phyloP scores from a whole-genome alignment of 768 basidiomycete genomes.

The Podaxis mareebaensis region DNA sequence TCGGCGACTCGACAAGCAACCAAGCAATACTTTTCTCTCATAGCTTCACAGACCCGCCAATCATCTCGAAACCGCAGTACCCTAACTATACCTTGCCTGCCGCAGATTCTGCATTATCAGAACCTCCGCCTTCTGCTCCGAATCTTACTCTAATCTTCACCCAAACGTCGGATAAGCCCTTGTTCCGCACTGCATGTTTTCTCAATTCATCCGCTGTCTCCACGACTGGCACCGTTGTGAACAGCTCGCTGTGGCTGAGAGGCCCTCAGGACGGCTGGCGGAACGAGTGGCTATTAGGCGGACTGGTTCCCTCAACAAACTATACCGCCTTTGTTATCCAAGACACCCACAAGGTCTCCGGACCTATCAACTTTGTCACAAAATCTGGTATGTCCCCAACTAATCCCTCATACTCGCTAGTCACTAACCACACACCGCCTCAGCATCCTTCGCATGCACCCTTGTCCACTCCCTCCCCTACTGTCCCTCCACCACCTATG shows the following conservation, averaged over 20 bases:
- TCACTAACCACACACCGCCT: too few relatives aligned
- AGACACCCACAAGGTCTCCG: slow-evolving; percentile 55
- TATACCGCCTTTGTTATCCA: slow-evolving; percentile 75
- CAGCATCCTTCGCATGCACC: slow-evolving; percentile 65
- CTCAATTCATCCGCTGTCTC: slow-evolving; percentile 33
- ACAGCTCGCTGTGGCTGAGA: slow-evolving; percentile 56
- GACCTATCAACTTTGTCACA: slow-evolving; percentile 71
- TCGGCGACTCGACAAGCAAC: slow-evolving; percentile 76
- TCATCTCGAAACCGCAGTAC: slow-evolving; percentile 43
- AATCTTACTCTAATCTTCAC: slow-evolving; percentile 59
- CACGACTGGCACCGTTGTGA: slow-evolving; percentile 39
- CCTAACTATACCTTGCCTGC: slow-evolving; percentile 77
- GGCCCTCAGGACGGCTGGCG: slow-evolving; percentile 58
- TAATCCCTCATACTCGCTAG: too few relatives aligned
- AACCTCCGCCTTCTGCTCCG: slow-evolving; percentile 39
- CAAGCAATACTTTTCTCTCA: slow-evolving; percentile 75
- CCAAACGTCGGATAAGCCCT: slow-evolving; percentile 42
- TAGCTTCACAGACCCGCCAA: slow-evolving; percentile 37
- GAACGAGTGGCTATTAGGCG: slow-evolving; percentile 65
- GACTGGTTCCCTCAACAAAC: slow-evolving; percentile 65
- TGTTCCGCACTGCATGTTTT: slow-evolving; percentile 62
- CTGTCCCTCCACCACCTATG: slow-evolving; percentile 71
- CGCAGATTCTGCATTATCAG: slow-evolving; percentile 49
- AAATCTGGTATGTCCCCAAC: slow-evolving; percentile 45
- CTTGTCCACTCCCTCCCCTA: slow-evolving; percentile 71